Percentiles rank a stretch among this genome's conserved stretches.
phyloP scores from a whole-genome alignment of 1,139 yeast species.

The Ogataea hybrid region DNA sequence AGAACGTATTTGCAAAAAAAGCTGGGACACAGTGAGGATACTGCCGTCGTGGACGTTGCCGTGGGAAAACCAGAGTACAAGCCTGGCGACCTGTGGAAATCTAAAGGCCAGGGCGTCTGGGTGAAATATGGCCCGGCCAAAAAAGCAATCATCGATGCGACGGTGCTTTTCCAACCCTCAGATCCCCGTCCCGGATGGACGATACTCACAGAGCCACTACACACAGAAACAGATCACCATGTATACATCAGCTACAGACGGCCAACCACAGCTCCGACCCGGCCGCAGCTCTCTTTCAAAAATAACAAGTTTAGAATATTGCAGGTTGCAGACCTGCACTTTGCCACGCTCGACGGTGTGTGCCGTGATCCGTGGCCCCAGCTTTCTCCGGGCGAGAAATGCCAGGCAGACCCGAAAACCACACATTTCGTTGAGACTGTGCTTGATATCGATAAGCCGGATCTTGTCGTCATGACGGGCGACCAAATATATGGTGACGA shows the following conservation, averaged over 20 bases:
- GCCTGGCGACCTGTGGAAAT: constrained; percentile 9
- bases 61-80: constrained; percentile 11
- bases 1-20: constrained; percentile 18
- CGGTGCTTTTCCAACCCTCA: constrained; percentile 70
- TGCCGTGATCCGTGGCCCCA: constrained; percentile 71
- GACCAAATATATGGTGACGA: constrained; percentile 76
- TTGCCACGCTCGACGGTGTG: constrained; percentile 70
- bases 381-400: constrained; percentile 37
- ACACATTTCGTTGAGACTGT: constrained; percentile 57
- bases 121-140: constrained; percentile 40
- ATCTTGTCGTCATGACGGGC: constrained; percentile 80
- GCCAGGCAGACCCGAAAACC: constrained; percentile 77
- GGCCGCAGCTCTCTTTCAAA: constrained; percentile 1
- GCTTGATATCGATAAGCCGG: constrained; percentile 72
- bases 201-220: constrained; percentile 24
- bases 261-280: neutral
- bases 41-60: constrained; percentile 17
- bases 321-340: constrained; percentile 86
- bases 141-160: constrained; percentile 42
- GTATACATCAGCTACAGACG: constrained; percentile 5
- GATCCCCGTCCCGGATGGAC: constrained; percentile 81
- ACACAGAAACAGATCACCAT: constrained; percentile 17
- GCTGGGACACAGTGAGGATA: constrained; percentile 1
- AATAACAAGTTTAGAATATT: constrained; percentile 60
- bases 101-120: constrained; percentile 38